Base-by-base conservation (phyloP, 2,329 filamentous ascomycete species). In the Rhytidhysteron rufulum region DNA sequence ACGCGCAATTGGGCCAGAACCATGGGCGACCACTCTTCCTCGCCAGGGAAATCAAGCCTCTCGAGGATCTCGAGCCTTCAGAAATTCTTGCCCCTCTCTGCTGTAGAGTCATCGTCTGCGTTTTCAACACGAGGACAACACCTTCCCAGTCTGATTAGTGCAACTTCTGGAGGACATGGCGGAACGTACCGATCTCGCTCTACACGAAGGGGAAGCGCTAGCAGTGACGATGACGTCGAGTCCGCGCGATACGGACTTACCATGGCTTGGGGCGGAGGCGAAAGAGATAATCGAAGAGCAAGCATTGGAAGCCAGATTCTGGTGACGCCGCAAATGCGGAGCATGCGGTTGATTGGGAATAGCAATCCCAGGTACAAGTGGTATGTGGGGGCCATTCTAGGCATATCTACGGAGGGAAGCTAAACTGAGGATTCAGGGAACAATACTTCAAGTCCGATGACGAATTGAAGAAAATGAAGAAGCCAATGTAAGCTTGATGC, bases 291-390 rank as follows among this genome's bases (percentile, higher is more conserved):
- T 24, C 55, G 71, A 37, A 55, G 68, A 32, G 57, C 61, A 46
- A 74, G 70, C 45, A 50, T 62, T 39, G 70, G 63, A 13, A 70
- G 68, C 1, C 53, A 55, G 31, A 57, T 70, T 5, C 54, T 75
- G 34, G 68, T 72, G 50, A 73, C 71, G 30, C 82, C 84, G 3
- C 80, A 86, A 62, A 85, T 89, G 76, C 77, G 87, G 47, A 89
- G 85, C 58, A 86, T 89, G 78, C 79, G 88, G 40, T 74, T 97
- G 54, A 95, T 96, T 62, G 91, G 91, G 31, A 87, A 87, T 54
- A 88, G 80, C 50, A 96, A 93, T 62, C 86, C 88, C 15, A 73
- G 87, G 45, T 95, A 95, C 67, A 78, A 78, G 47, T 96, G 89
- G 85, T 72, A 53, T 30, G 50, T 45, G 32, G n/a, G 30, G 32